Evolutionary conservation across 108 stramenopile species (phyloP).

Genomic region (Skeletonema marinoi): DNA sequence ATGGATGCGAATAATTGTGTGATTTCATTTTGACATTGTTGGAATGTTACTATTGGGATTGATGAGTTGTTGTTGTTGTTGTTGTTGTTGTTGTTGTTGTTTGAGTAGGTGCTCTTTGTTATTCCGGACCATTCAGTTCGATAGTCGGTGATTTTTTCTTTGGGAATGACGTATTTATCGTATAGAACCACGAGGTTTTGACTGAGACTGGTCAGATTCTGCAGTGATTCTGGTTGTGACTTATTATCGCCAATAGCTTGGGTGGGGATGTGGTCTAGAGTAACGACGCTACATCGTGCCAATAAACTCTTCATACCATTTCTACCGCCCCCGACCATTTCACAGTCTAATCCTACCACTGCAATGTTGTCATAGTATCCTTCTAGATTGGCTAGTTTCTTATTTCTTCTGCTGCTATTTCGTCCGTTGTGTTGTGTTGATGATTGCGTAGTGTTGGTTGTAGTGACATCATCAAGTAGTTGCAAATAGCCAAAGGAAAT

Average conservation of each 20-base stretch:
- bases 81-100: neutral
- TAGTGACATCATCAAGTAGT: neutral
- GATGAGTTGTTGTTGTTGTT: neutral
- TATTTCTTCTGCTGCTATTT: neutral
- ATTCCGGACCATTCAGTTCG: constrained; percentile 56
- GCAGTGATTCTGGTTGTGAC: neutral
- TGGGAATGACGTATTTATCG: constrained; percentile 53
- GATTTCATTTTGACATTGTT: constrained; percentile 49
- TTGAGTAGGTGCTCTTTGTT: constrained; percentile 32
- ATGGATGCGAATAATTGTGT: constrained; percentile 37
- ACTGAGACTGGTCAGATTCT: constrained; percentile 5
- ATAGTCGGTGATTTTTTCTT: constrained; percentile 49
- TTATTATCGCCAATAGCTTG: neutral
- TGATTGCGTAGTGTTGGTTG: neutral
- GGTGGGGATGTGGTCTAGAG: constrained; percentile 25
- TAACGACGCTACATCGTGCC: constrained; percentile 48
- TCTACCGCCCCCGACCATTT: constrained; percentile 56
- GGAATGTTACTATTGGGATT: constrained; percentile 47
- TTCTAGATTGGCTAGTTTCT: neutral
- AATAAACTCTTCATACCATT: constrained; percentile 40
- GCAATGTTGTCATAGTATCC: constrained; percentile 30
- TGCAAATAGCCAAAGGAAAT: constrained; percentile 1
- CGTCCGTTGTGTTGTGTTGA: neutral
- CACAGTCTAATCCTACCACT: constrained; percentile 53
- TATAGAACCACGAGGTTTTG: constrained; percentile 45